A percentile compares a stretch with the other conserved stretches of the same genome.
phyloP scores from a whole-genome alignment of 208 protist species.

The Naegleria lovaniensis region DNA sequence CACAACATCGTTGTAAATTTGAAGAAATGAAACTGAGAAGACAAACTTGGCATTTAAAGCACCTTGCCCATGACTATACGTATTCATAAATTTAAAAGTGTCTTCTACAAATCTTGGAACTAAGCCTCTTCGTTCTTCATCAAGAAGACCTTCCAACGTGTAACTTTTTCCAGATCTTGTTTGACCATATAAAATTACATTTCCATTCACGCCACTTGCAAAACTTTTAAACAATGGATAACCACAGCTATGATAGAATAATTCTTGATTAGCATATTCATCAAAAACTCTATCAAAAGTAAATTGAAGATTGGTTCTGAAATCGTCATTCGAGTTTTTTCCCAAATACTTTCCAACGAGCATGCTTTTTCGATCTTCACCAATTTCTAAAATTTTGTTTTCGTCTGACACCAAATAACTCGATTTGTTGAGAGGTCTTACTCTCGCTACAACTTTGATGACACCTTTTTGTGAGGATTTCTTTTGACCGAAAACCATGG shows the following conservation, averaged over 20 bases:
- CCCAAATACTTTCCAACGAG: neutral
- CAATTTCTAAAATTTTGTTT: neutral
- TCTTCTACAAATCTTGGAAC: constrained; percentile 2
- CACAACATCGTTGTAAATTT: constrained; percentile 6
- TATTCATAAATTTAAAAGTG: neutral
- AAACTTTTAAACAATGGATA: neutral
- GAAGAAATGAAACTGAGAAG: neutral
- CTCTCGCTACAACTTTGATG: neutral
- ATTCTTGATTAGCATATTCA: constrained; percentile 8
- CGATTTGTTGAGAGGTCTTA: neutral
- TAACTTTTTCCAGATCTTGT: constrained; percentile 11
- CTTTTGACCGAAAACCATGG: neutral
- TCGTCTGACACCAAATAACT: neutral
- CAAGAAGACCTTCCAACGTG: neutral
- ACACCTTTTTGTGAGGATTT: neutral
- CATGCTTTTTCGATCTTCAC: neutral
- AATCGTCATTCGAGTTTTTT: neutral
- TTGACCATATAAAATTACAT: constrained; percentile 1
- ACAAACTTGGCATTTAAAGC: neutral
- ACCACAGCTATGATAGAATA: neutral
- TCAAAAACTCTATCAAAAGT: constrained; percentile 17
- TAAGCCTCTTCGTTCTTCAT: neutral
- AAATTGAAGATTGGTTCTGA: neutral
- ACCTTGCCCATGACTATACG: neutral
- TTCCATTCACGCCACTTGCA: neutral